Evolutionary conservation across 2,329 filamentous ascomycete genomes (phyloP).

Genomic region (Gnomoniopsis smithogilvyi): DNA sequence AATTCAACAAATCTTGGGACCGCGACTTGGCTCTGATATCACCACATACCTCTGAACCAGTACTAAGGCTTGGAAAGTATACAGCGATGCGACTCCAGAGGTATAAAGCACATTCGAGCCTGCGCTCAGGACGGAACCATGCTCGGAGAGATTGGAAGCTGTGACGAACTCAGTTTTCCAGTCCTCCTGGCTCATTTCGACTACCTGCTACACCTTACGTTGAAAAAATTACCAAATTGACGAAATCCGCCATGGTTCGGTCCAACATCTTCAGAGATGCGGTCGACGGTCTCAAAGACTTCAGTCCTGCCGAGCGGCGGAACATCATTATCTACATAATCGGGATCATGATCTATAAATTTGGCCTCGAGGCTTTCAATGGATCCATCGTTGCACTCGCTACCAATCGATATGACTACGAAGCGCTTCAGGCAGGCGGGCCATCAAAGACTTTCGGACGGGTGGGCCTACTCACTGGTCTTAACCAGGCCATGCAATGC

Average conservation of each 20-base stretch:
- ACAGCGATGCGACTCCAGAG: neutral
- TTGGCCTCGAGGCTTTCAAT: conserved; percentile 49
- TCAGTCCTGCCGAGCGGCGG: conserved; percentile 35
- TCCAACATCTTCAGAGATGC: conserved; percentile 10
- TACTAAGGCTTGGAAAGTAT: neutral
- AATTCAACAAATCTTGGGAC: neutral
- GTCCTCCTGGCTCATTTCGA: neutral
- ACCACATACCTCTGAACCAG: neutral
- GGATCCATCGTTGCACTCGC: conserved; percentile 46
- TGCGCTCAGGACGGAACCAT: too few relatives aligned
- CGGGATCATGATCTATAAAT: conserved; percentile 51
- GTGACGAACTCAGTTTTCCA: neutral
- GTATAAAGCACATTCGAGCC: too few relatives aligned
- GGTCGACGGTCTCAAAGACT: conserved; percentile 15
- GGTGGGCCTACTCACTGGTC: conserved; percentile 42
- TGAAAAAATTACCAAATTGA: neutral
- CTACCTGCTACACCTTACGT: neutral
- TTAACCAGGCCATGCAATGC: conserved; percentile 50
- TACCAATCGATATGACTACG: conserved; percentile 47
- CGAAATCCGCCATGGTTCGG: neutral
- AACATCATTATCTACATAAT: conserved; percentile 44
- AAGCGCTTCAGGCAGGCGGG: conserved; percentile 29
- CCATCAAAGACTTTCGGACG: conserved; percentile 40
- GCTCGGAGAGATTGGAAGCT: too few relatives aligned
- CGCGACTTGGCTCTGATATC: neutral